Evolutionary conservation across 179 eudicot species (phyloP), one percentile per base, ranked within the genome.

Genomic region (Silene vulgaris): DNA sequence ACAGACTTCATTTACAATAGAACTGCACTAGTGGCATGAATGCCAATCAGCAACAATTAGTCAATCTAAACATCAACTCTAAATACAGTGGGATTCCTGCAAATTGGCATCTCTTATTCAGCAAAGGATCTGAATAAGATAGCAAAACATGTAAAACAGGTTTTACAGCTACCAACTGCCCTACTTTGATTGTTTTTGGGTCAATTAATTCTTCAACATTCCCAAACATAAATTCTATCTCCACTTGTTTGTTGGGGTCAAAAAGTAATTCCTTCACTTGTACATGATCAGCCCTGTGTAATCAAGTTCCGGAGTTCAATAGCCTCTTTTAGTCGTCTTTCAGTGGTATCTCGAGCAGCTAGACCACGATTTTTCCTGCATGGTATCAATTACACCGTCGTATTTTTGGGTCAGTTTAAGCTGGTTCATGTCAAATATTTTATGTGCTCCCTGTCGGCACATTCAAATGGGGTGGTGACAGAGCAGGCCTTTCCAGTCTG

Each of bases 311-410:
- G 72, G 56, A 93, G 86, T 82, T 89, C 88, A 75, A 52, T 80
- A 6, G 88, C 93, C 82, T 85, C 96, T 73, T 80, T 86, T 20
- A 90, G 83, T 81, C 97, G 82, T 71, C 87, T 84, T 66, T 87
- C 93, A 11, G 74, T 77, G 32, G 74, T 83, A 50, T 89, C 93
- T 69, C 87, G 85, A 59, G 82, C 76, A 63, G 72, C 73, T 71
- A 57, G 0, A 26, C 77, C 75, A 21, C 88, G 85, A 3, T 76
- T 50, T 37, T 81, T 89, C 87, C 98, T 93, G 85, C 78, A 77
- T 35, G 26, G 26, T 8, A 54, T 0, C 57, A 69, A 4, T 14
- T 61, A 16, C 43, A 45, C 1, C 48, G 12, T 8, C 48, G 48
- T 43, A 43, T 43, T 8, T 40, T 43, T 43, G 48, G 12, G 12